Percentiles rank a stretch among this genome's conserved stretches.
Conservation (phyloP, 306 rosid genomes). For the Cicer judaicum region DNA sequence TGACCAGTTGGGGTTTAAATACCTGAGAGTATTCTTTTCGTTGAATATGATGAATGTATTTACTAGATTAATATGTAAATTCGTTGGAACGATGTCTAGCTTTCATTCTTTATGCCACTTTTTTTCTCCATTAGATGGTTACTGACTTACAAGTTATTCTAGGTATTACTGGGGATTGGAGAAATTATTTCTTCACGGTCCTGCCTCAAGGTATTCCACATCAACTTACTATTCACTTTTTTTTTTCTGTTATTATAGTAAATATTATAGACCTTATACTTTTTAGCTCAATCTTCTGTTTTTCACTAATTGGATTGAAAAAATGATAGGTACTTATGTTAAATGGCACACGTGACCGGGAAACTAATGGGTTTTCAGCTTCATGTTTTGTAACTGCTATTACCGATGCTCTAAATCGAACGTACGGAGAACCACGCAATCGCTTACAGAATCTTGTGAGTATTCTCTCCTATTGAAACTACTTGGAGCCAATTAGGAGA, state of each 20-base stretch:
- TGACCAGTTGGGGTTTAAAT: constrained; percentile 17
- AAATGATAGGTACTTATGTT: constrained; percentile 69
- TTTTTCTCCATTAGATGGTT: constrained; percentile 28
- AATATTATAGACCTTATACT: constrained; percentile 5
- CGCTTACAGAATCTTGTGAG: constrained; percentile 64
- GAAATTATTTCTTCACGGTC: constrained; percentile 87
- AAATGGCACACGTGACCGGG: constrained; percentile 83
- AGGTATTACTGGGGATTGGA: constrained; percentile 91
- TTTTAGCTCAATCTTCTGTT: constrained; percentile 17
- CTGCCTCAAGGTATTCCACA: constrained; percentile 77
- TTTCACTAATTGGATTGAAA: constrained; percentile 24
- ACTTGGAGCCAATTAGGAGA: constrained; percentile 12
- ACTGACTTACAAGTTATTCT: constrained; percentile 34
- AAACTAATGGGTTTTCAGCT: constrained; percentile 82
- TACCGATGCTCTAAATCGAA: constrained; percentile 87
- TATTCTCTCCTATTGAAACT: constrained; percentile 38
- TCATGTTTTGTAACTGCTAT: constrained; percentile 84
- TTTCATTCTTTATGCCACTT: constrained; percentile 12
- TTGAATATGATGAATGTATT: constrained; percentile 15
- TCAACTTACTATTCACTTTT: constrained; percentile 28
- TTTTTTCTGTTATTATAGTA: background rate
- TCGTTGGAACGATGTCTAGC: background rate
- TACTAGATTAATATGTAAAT: constrained; percentile 22
- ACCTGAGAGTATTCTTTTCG: constrained; percentile 7
- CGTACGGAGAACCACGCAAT: constrained; percentile 69